Conservation (phyloP, 176 grass and related monocot species). For the Avena sativa region DNA sequence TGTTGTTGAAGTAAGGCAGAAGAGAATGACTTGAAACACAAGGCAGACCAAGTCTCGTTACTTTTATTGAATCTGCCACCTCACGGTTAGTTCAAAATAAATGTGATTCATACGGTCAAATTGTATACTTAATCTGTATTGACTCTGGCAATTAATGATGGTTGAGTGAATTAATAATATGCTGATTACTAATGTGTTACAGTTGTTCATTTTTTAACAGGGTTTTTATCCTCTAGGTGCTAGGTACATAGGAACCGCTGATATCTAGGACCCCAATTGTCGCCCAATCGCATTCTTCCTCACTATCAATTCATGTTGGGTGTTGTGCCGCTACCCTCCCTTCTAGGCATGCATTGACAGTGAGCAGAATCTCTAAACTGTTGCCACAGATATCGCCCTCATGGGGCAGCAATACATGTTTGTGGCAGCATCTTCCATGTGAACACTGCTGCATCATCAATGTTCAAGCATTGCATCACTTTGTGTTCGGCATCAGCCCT, state of each 20-base stretch:
- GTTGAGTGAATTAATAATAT: neutral
- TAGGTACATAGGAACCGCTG: neutral
- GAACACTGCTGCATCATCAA: neutral
- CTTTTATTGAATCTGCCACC: slow-evolving; percentile 4
- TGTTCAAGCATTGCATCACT: neutral
- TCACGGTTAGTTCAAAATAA: neutral
- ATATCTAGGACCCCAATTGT: neutral
- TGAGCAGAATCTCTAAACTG: slow-evolving; percentile 5
- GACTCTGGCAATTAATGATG: neutral
- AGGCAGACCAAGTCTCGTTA: neutral
- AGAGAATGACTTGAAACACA: neutral
- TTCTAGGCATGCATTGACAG: neutral
- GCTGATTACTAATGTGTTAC: neutral
- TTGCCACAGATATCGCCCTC: neutral
- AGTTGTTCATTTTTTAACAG: neutral
- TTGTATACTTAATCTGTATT: neutral
- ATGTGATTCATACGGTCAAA: neutral
- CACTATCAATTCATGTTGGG: neutral
- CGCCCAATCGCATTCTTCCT: neutral
- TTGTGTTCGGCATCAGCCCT: neutral
- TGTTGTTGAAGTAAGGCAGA: neutral
- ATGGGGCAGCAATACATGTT: slow-evolving; percentile 1
- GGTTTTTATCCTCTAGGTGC: neutral
- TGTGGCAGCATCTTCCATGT: neutral
- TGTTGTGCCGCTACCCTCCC: neutral